A percentile compares a stretch with the other conserved stretches of the same genome.
Conservation (phyloP, 345 rosid genomes). For the Geranium rotundifolium region DNA sequence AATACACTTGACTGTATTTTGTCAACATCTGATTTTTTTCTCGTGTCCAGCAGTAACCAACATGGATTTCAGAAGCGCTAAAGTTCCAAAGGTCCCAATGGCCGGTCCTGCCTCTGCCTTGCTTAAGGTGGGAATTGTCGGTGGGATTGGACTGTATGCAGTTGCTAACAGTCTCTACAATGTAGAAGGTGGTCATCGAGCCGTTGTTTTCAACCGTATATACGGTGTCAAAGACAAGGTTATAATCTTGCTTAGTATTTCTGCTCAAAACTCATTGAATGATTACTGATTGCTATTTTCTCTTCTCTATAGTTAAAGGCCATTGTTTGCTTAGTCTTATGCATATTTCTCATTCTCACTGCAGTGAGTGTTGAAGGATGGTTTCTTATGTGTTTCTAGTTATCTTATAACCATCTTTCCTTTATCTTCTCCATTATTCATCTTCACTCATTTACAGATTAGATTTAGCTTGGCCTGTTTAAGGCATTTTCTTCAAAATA, state of each 20-base stretch:
- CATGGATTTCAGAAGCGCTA: conserved; percentile 47
- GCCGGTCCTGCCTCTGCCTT: conserved; percentile 47
- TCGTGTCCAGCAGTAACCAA: conserved; percentile 6
- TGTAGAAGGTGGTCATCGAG: conserved; percentile 68
- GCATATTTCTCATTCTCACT: too few species aligned
- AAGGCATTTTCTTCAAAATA: not conserved
- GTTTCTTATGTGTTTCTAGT: too few species aligned
- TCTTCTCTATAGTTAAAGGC: not conserved
- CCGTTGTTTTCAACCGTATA: conserved; percentile 56
- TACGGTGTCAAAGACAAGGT: conserved; percentile 59
- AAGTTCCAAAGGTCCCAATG: conserved; percentile 75
- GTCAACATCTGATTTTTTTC: not conserved
- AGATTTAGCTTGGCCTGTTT: too few species aligned
- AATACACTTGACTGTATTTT: not conserved
- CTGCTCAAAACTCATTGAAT: not conserved
- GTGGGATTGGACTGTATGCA: conserved; percentile 68
- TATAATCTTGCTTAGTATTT: not conserved
- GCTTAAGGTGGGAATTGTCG: conserved; percentile 58
- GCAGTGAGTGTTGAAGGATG: too few species aligned
- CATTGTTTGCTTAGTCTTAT: too few species aligned
- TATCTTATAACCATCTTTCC: too few species aligned
- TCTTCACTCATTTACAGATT: not conserved
- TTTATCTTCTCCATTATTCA: too few species aligned
- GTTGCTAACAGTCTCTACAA: conserved; percentile 58
- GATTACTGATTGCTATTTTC: not conserved